Conservation (phyloP, 169 alveolate genomes). For the Plasmodium coatneyi region DNA sequence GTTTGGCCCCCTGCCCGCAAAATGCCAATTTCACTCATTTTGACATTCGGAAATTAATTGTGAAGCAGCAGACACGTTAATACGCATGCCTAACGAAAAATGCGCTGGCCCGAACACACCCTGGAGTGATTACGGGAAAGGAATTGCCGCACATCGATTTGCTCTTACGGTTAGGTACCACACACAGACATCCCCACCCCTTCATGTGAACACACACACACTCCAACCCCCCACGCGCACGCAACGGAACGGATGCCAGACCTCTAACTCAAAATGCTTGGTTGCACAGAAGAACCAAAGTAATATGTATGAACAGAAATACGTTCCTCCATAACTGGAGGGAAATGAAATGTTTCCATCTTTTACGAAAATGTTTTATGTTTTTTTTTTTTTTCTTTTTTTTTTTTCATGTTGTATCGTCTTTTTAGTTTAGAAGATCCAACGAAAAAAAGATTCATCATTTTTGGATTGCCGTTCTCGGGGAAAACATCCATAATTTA, state of each 20-base stretch:
- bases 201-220: not conserved
- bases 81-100: not conserved
- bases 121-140: not conserved
- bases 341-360: slow-evolving; percentile 37
- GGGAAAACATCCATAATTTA: slow-evolving; percentile 73
- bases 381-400: too few species aligned
- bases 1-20: not conserved
- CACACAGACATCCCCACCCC: not conserved
- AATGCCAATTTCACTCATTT: not conserved
- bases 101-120: not conserved
- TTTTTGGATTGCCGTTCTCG: slow-evolving; percentile 75
- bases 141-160: not conserved
- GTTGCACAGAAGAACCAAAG: slow-evolving; percentile 8
- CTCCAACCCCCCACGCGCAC: not conserved
- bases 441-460: slow-evolving; percentile 51
- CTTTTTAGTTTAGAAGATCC: slow-evolving; percentile 45
- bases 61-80: not conserved
- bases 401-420: slow-evolving; percentile 56
- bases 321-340: not conserved
- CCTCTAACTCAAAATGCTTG: not conserved
- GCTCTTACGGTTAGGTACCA: not conserved
- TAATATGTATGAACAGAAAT: not conserved
- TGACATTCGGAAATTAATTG: not conserved
- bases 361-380: slow-evolving; percentile 34
- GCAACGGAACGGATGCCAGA: not conserved